Evolutionary conservation across 1,284 basidiomycete species (phyloP).

Genomic region (Melampsora occidentalis): DNA sequence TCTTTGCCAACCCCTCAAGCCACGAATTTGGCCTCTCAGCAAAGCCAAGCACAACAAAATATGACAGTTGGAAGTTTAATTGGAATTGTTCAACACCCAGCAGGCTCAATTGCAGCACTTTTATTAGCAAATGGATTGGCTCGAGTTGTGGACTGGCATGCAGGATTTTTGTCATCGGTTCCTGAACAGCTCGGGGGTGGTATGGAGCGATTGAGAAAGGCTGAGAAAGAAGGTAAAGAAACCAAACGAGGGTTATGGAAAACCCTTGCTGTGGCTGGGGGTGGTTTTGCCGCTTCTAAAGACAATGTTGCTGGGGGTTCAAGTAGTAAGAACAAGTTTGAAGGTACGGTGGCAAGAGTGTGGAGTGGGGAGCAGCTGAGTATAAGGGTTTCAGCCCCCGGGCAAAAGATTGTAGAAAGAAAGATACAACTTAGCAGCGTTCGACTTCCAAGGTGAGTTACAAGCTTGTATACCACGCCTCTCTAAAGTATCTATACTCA

Average conservation of each 20-base stretch:
- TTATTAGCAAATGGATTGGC: conserved; percentile 81
- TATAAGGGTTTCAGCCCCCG: conserved; percentile 65
- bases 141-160: conserved; percentile 94
- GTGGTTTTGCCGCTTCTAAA: neutral
- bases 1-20: conserved; percentile 75
- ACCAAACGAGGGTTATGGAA: conserved; percentile 64
- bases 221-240: conserved; percentile 62
- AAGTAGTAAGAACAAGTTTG: conserved; percentile 59
- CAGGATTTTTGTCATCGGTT: conserved; percentile 74
- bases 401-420: conserved; percentile 62
- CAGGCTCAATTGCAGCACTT: conserved; percentile 89
- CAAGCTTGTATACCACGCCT: neutral
- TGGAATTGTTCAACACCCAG: conserved; percentile 85
- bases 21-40: conserved; percentile 70
- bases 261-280: conserved; percentile 55
- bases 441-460: conserved; percentile 24
- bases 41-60: conserved; percentile 61
- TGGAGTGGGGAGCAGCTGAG: conserved; percentile 92
- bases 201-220: conserved; percentile 79
- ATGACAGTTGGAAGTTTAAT: conserved; percentile 79
- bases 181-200: conserved; percentile 50
- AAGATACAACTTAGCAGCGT: conserved; percentile 66
- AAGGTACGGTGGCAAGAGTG: conserved; percentile 77
- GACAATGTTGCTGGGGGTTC: neutral
- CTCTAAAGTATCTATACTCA: conserved; percentile 51